Conservation (phyloP, 768 basidiomycete genomes). For the Tulasnella sp. region DNA sequence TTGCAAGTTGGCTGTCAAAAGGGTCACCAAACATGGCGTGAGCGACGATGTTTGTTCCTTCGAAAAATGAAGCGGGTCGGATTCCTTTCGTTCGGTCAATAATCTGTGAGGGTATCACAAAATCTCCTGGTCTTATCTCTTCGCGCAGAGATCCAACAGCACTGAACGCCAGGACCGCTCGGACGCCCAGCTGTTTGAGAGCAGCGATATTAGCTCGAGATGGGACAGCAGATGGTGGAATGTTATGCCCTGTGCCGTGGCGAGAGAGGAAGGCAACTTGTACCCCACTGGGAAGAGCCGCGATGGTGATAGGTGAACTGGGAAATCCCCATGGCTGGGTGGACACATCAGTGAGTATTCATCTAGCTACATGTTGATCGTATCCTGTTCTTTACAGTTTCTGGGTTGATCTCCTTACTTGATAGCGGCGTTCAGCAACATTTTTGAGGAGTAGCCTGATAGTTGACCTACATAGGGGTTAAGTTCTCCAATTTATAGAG, state of each 20-base stretch:
- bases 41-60: slow-evolving; percentile 66
- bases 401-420: slow-evolving; percentile 63
- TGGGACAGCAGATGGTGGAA: slow-evolving; percentile 71
- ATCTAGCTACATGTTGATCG: background rate
- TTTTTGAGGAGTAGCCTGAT: background rate
- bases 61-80: slow-evolving; percentile 79
- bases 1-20: slow-evolving; percentile 51
- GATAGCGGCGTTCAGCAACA: background rate
- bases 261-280: slow-evolving; percentile 83
- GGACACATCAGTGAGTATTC: background rate
- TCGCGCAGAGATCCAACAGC: slow-evolving; percentile 92
- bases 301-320: slow-evolving; percentile 85
- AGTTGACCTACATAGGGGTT: slow-evolving; percentile 58
- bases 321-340: slow-evolving; percentile 84
- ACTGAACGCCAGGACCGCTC: slow-evolving; percentile 83
- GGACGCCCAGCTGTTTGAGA: slow-evolving; percentile 80
- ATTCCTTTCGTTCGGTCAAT: slow-evolving; percentile 95
- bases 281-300: slow-evolving; percentile 66
- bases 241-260: slow-evolving; percentile 70
- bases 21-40: slow-evolving; percentile 94
- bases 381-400: slow-evolving; percentile 37
- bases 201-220: slow-evolving; percentile 89
- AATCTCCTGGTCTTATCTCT: slow-evolving; percentile 82
- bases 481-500: slow-evolving; percentile 89
- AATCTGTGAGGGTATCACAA: slow-evolving; percentile 78